Conservation (phyloP, 1,284 basidiomycete genomes). For the Naganishia sp. region DNA sequence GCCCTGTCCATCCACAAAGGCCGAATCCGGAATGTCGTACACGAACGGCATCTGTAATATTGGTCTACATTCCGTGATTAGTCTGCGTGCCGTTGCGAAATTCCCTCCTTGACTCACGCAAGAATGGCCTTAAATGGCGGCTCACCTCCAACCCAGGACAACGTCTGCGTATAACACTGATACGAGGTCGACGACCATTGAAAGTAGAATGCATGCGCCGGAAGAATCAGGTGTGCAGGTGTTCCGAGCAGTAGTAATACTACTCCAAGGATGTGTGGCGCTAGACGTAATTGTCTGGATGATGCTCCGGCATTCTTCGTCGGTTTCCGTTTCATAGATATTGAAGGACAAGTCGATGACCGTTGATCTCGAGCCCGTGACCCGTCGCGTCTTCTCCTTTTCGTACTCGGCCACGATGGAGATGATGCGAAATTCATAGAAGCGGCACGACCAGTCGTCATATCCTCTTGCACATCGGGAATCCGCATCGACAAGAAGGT, state of each 20-base stretch:
- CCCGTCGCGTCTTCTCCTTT: background rate
- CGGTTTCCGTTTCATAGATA: background rate
- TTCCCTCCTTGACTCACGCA: conserved; percentile 27
- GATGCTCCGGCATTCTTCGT: background rate
- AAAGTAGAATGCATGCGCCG: conserved; percentile 26
- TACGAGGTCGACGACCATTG: conserved; percentile 29
- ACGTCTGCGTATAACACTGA: conserved; percentile 30
- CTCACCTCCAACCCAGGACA: conserved; percentile 28
- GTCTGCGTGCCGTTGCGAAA: background rate
- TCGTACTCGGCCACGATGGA: background rate
- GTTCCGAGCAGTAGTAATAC: background rate
- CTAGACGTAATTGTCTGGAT: background rate
- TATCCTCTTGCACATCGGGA: background rate
- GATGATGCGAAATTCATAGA: background rate
- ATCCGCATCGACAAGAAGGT: background rate
- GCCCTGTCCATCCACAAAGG: conserved; percentile 27
- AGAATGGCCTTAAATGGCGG: conserved; percentile 32
- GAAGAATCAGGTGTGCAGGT: background rate
- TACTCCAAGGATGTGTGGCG: background rate
- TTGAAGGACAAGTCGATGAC: background rate
- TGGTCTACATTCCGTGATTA: conserved; percentile 12
- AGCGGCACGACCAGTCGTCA: conserved; percentile 1
- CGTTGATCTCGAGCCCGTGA: background rate
- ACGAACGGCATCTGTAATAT: conserved; percentile 32
- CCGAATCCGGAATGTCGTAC: conserved; percentile 29